Percentiles rank a stretch among this genome's conserved stretches.
Evolutionary conservation across 2,329 filamentous ascomycete genomes (phyloP).

Genomic region (Paecilomyces niveus): DNA sequence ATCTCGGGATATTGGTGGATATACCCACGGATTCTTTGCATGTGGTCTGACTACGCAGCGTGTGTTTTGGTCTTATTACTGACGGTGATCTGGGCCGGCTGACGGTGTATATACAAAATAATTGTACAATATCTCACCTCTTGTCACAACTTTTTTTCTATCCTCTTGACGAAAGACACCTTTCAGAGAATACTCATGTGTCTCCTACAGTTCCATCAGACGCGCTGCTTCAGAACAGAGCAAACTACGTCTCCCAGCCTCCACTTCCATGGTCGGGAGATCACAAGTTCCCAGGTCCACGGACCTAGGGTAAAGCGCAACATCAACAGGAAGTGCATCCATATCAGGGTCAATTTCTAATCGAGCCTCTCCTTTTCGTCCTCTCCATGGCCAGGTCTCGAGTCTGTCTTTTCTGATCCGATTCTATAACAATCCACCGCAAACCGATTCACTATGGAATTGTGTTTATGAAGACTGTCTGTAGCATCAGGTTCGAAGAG

Average conservation of each 20-base stretch:
- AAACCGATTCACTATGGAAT: not conserved
- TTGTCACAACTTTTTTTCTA: not conserved
- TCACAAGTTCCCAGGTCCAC: slow-evolving; percentile 39
- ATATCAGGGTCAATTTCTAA: slow-evolving; percentile 4
- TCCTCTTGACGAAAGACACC: not conserved
- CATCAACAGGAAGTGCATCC: slow-evolving; percentile 30
- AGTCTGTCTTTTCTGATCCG: slow-evolving; percentile 8
- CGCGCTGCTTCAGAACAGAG: slow-evolving; percentile 48
- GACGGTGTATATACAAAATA: slow-evolving; percentile 14
- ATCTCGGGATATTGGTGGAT: not conserved
- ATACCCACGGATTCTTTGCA: slow-evolving; percentile 3
- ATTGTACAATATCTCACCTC: slow-evolving; percentile 14
- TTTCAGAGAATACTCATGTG: too few relatives aligned
- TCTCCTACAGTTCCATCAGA: slow-evolving; percentile 1
- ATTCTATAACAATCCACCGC: slow-evolving; percentile 6
- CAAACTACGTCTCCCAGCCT: slow-evolving; percentile 41
- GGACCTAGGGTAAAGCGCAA: slow-evolving; percentile 38
- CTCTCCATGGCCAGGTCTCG: not conserved
- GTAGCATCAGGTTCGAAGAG: not conserved
- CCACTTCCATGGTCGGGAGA: slow-evolving; percentile 41
- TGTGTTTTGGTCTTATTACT: slow-evolving; percentile 13
- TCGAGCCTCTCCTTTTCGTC: not conserved
- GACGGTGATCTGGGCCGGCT: not conserved
- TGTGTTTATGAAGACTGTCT: not conserved
- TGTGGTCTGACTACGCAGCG: not conserved